Base-by-base conservation (phyloP, 177 flowering plant genomes). In the Vitis hybrid region DNA sequence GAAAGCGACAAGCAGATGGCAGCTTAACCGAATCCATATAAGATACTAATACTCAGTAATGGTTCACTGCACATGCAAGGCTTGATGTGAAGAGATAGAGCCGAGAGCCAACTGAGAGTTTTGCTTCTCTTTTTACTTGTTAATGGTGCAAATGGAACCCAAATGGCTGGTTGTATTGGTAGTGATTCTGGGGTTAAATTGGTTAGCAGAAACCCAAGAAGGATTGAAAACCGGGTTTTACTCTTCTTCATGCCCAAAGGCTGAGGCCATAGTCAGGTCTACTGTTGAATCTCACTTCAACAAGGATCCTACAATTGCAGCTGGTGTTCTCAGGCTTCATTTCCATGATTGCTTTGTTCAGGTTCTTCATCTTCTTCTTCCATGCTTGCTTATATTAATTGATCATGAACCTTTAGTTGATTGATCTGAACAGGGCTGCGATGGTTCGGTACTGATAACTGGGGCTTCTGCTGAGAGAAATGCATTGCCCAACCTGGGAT, bases 341-440 rank as follows among this genome's bases (percentile, higher is more conserved):
- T 92, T 92, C 76, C 97, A 90, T 75, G 92, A 90, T 62, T 89
- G 95, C 65, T 89, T 92, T 78, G 89, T 92, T 72, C 88, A 85
- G 84, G 91, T 88, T 49, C 18, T 34, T 2, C 23, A 9, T 54
- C 34, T 56, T 30, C 52, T 52, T 39, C 13, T 4, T 58, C 8
- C 12, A 3, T 51, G 34, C 17, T 19, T 55, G 7, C 11, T 57
- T 11, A 4, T 48, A 54, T 13, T 45, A 34, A 5, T 34, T 34
- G 45, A 34, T 34, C 45, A 34, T 34, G 45, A 0, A 34, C 7
- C 45, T 34, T 34, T 34, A 34, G 45, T 34, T 34, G 8, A 56
- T 67, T 56, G 17, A 60, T 30, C 5, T 72, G 51, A 11, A 15
- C 78, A 90, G 87, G 97, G 97, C 1, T 91, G 97, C 58, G 93